Conservation (phyloP, 495 filamentous ascomycete genomes). For the Cercophora sp. region DNA sequence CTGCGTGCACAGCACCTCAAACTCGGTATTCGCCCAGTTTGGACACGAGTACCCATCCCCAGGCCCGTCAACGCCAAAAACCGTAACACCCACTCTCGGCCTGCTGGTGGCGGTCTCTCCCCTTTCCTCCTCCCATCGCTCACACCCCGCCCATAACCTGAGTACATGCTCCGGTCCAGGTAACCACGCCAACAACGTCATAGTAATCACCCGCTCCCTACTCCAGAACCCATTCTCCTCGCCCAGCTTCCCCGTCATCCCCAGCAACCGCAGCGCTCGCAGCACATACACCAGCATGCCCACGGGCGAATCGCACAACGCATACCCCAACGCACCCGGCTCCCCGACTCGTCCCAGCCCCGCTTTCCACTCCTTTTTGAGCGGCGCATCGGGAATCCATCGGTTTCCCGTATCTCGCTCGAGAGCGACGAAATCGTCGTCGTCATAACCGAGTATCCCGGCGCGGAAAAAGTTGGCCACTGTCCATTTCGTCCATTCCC, state of each 20-base stretch:
- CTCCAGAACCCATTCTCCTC: conserved; percentile 26
- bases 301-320: conserved; percentile 51
- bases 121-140: conserved; percentile 22
- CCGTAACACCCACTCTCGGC: conserved; percentile 40
- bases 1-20: conserved; percentile 37
- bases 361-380: neutral
- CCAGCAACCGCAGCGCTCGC: conserved; percentile 32
- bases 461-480: conserved; percentile 38
- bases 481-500: conserved; percentile 41
- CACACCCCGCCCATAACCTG: conserved; percentile 44
- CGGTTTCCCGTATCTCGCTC: neutral
- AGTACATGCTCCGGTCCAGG: conserved; percentile 46
- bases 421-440: conserved; percentile 32
- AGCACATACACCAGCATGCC: conserved; percentile 45
- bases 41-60: conserved; percentile 24
- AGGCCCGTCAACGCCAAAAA: conserved; percentile 34
- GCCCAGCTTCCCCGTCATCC: conserved; percentile 3
- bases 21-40: conserved; percentile 40
- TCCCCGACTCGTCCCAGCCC: conserved; percentile 28
- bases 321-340: conserved; percentile 48
- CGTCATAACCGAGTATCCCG: conserved; percentile 38
- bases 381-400: neutral
- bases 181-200: conserved; percentile 46
- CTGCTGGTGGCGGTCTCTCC: neutral
- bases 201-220: conserved; percentile 39